Percentiles rank a stretch among this genome's conserved stretches.
phyloP scores from a whole-genome alignment of 768 basidiomycete genomes.

The Boletus reticuloceps region DNA sequence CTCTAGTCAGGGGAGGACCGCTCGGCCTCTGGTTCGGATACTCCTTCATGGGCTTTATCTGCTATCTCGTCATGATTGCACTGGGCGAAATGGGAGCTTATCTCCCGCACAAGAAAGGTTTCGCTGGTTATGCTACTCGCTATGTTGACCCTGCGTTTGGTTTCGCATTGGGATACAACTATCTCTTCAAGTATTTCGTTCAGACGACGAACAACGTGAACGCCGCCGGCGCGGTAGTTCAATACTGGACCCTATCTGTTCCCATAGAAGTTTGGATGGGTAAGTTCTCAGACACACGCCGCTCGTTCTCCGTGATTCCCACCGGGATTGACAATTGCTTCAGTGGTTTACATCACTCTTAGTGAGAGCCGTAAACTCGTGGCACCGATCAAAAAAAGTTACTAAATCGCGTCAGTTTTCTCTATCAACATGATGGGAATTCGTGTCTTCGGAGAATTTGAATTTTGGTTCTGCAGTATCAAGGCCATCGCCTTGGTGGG shows the following conservation, averaged over 20 bases:
- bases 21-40: slow-evolving; percentile 43
- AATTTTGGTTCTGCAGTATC: slow-evolving; percentile 52
- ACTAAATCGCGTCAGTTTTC: slow-evolving; percentile 38
- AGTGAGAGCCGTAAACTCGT: slow-evolving; percentile 35
- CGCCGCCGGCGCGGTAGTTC: slow-evolving; percentile 53
- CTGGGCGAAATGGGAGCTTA: slow-evolving; percentile 39
- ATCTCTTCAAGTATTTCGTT: slow-evolving; percentile 59
- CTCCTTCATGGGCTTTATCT: slow-evolving; percentile 51
- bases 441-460: slow-evolving; percentile 54
- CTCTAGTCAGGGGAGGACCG: slow-evolving; percentile 53
- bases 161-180: slow-evolving; percentile 50
- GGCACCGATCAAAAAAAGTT: background rate
- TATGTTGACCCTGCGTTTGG: slow-evolving; percentile 68
- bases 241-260: slow-evolving; percentile 45
- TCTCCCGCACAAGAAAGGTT: slow-evolving; percentile 59
- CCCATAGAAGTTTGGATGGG: slow-evolving; percentile 57
- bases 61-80: slow-evolving; percentile 58
- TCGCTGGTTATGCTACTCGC: slow-evolving; percentile 56
- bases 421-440: slow-evolving; percentile 59
- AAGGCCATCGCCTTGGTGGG: slow-evolving; percentile 45
- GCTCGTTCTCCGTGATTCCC: background rate
- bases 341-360: slow-evolving; percentile 58
- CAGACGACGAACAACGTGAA: slow-evolving; percentile 68
- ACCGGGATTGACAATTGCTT: slow-evolving; percentile 4
- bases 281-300: slow-evolving; percentile 27